Evolutionary conservation across 2,329 filamentous ascomycete species (phyloP), one percentile per base, ranked within the genome.

Genomic region (Blumeriella jaapii): DNA sequence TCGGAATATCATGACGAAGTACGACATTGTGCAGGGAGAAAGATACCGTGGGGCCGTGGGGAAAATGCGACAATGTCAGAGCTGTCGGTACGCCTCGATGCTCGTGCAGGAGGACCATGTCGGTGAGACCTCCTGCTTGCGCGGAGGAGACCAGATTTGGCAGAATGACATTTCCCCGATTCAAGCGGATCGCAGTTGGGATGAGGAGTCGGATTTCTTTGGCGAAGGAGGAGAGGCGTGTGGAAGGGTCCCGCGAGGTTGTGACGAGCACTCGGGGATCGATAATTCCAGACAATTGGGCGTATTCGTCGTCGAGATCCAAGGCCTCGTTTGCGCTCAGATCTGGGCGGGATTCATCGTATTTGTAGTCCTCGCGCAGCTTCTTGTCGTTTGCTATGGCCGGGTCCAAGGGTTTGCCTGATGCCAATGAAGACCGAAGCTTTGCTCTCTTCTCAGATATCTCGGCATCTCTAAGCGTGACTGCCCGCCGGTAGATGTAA

Each of bases 21-120:
- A 95, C 80, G 3, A 96, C 89, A 47, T 98, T 96, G 58, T 93
- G 84, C 12, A 95, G 65, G 4, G 79, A 86, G 60, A 94, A 94
- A 7, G 81, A 86, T 18, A 79, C 78, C 4, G 83, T 94, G 0
- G 86, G 86, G 0, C 87, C 86, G 53, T 93, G 85, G 1, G 86
- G 86, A 30, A 93, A 76, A 55, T 94, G 86, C 1, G 79, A 86
- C 23, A 94, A 64, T 1, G 84, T 93, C 49, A 98, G 63, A 2
- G 86, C 87, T 0, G 87, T 95, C 0, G 91, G 91, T 1, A 82
- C 89, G 51, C 89, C 87, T 55, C 91, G 74, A 59, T 95, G 87
- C 55, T 96, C 91, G 57, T 95, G 87, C 1, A 94, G 69, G 2
- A 95, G 67, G 13, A 96, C 65, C 46, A 98, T 70, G 54, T 98